Evolutionary conservation across 2,329 filamentous ascomycete genomes (phyloP), one percentile per base, ranked within the genome.

Genomic region (Ophiostoma triangulosporum): DNA sequence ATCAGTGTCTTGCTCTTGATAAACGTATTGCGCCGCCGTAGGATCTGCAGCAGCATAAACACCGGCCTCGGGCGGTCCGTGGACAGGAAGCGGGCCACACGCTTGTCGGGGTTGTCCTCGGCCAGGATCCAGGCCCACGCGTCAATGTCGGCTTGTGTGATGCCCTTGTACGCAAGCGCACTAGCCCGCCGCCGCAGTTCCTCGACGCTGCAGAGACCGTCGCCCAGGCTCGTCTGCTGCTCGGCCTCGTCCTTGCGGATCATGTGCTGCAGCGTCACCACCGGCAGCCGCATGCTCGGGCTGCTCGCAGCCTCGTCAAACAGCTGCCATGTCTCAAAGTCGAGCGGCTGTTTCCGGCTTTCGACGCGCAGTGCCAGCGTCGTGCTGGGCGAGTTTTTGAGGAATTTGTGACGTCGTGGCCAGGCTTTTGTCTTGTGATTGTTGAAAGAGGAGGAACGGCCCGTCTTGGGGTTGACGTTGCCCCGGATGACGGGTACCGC

Each of bases 51-150:
- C 2, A 71, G 58, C 7, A 73, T 57, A 33, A 73, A 73, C 4
- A 69, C 56, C 3, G 70, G 70, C 53, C 68, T 70, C 7, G 62
- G 64, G 8, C n/a, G 24, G 20, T 43, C 62, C 24, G 12, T 33
- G 1, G 63, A 64, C 36, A 69, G 50, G 22, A 73, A 64, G 11
- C 70, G 65, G 45, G 65, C 57, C 6, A 69, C 60, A 14, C 66
- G 65, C 38, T 50, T 59, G 52, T 72, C 70, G 7, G 64, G 63
- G 48, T 65, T 59, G 6, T 63, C 55, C 0, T 62, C 66, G 0
- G 61, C 63, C 17, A 73, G 48, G 24, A 73, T 69, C 69, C 68
- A 71, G 38, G 67, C 53, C 70, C 70, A 73, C 36, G 67, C 65
- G 12, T 65, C 63, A 29, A 72, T 49, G 36, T 71, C 64, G 1